Evolutionary conservation across 2,329 filamentous ascomycete genomes (phyloP), one percentile per base, ranked within the genome.

Genomic region (Calonectria montana): DNA sequence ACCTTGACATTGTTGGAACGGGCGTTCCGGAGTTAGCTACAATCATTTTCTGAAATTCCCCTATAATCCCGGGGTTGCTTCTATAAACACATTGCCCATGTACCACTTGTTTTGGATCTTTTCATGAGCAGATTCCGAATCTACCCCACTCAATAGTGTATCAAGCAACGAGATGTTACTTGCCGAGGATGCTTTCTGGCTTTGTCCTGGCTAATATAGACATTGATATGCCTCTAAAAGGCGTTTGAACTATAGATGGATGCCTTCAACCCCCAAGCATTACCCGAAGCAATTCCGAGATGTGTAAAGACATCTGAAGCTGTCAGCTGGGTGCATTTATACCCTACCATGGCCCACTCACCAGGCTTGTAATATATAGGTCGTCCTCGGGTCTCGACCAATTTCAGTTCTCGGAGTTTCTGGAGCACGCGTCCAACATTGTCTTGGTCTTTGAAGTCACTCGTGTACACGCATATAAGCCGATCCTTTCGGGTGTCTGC

Each of bases 331-430:
- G 23, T 59, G 69, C 23, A 66, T 55, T 10, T 15, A 23, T 15
- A 35, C n/a, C 31, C 45, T 55, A 15, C 31, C 23, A 47, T 68
- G 59, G 16, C 15, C 3, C 8, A 90, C 81, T 86, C 80, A 88
- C 93, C 92, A 76, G 89, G 89, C 80, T 97, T 97, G 84, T 97
- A 97, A 81, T 94, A 96, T 62, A 97, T 91, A 1, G 86, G 84
- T 55, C 84, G 85, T 4, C 82, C 82, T 61, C 75, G 82, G 23
- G 80, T 71, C 39, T 85, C 85, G 63, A 93, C 86, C 43, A 97
- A 83, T 9, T 88, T 91, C 70, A 95, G 84, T 67, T 91, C 86
- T 63, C 88, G 87, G 73, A 97, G 82, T 74, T 86, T 88, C 70
- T 86, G 80, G 45, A 96, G 84, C 4, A 97, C 93, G 50, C 93